Evolutionary conservation across 352 stramenopile species (phyloP).

Genomic region (Pythium rhizo-oryzae): DNA sequence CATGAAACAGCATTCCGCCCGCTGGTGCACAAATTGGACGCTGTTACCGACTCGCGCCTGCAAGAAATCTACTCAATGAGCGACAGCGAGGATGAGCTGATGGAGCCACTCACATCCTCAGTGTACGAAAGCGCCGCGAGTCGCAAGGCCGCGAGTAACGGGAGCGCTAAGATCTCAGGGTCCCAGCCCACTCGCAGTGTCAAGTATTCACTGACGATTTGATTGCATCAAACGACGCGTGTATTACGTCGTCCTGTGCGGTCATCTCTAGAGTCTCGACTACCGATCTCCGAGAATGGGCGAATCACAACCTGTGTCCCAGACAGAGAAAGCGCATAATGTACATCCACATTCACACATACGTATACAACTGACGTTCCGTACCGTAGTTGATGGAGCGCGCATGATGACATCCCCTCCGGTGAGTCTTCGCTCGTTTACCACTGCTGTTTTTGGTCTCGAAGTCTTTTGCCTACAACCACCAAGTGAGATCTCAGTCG

Average conservation of each 20-base stretch:
- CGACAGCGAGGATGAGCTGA: slow-evolving; percentile 79
- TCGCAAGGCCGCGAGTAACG: slow-evolving; percentile 39
- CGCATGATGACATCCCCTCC: slow-evolving; percentile 25
- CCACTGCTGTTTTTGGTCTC: slow-evolving; percentile 17
- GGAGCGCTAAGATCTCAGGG: slow-evolving; percentile 26
- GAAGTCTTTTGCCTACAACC: slow-evolving; percentile 1
- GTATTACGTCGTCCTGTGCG: not conserved
- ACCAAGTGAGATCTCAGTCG: not conserved
- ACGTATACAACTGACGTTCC: not conserved
- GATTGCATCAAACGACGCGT: not conserved
- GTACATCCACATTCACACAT: not conserved
- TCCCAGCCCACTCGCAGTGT: slow-evolving; percentile 39
- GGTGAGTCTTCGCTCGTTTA: not conserved
- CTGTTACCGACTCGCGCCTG: slow-evolving; percentile 56
- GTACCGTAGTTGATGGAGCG: slow-evolving; percentile 22
- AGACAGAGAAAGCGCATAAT: not conserved
- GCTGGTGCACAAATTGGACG: slow-evolving; percentile 47
- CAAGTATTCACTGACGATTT: slow-evolving; percentile 55
- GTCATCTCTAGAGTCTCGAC: slow-evolving; percentile 3
- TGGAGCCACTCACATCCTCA: slow-evolving; percentile 61
- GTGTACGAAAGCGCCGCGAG: slow-evolving; percentile 48
- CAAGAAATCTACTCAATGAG: slow-evolving; percentile 87
- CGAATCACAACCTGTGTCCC: slow-evolving; percentile 53
- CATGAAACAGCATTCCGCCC: slow-evolving; percentile 67
- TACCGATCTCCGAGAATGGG: slow-evolving; percentile 47